A percentile compares a stretch with the other conserved stretches of the same genome.
Conservation (phyloP, 2,329 filamentous ascomycete genomes). For the Coniochaeta sp. region DNA sequence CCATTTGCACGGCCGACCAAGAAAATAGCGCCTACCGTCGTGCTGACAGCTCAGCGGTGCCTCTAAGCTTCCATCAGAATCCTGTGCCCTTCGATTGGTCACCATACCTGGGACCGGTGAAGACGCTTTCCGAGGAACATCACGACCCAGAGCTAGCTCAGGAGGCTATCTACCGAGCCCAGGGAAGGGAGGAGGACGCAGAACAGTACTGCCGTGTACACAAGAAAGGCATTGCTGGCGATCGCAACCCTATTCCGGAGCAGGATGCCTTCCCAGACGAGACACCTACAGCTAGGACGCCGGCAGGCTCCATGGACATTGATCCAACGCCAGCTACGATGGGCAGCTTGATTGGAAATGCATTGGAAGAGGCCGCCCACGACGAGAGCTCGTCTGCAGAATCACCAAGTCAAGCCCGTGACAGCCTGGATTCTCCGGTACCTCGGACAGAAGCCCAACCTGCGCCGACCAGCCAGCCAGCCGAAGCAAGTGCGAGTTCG, state of each 20-base stretch:
- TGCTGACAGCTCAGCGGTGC: slow-evolving; percentile 42
- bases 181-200: slow-evolving; percentile 54
- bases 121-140: slow-evolving; percentile 27
- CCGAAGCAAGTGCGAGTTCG: slow-evolving; percentile 17
- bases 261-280: slow-evolving; percentile 40
- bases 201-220: slow-evolving; percentile 70
- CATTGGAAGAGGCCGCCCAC: slow-evolving; percentile 14
- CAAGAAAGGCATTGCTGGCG: slow-evolving; percentile 46
- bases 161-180: slow-evolving; percentile 79
- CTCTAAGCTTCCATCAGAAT: slow-evolving; percentile 34
- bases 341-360: slow-evolving; percentile 18
- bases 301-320: slow-evolving; percentile 7
- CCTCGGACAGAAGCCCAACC: slow-evolving; percentile 14
- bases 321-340: slow-evolving; percentile 19
- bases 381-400: slow-evolving; percentile 17
- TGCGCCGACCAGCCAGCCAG: slow-evolving; percentile 15
- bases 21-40: slow-evolving; percentile 61
- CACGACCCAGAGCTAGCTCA: slow-evolving; percentile 56
- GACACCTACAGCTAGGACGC: slow-evolving; percentile 11
- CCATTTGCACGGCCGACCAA: slow-evolving; percentile 68
- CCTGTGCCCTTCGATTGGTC: slow-evolving; percentile 41
- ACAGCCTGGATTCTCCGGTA: slow-evolving; percentile 6
- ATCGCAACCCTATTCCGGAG: slow-evolving; percentile 60
- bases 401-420: slow-evolving; percentile 15
- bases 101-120: slow-evolving; percentile 23